Percentiles rank a stretch among this genome's conserved stretches.
Conservation (phyloP, 106 monocot species). For the Chionographis japonica region DNA sequence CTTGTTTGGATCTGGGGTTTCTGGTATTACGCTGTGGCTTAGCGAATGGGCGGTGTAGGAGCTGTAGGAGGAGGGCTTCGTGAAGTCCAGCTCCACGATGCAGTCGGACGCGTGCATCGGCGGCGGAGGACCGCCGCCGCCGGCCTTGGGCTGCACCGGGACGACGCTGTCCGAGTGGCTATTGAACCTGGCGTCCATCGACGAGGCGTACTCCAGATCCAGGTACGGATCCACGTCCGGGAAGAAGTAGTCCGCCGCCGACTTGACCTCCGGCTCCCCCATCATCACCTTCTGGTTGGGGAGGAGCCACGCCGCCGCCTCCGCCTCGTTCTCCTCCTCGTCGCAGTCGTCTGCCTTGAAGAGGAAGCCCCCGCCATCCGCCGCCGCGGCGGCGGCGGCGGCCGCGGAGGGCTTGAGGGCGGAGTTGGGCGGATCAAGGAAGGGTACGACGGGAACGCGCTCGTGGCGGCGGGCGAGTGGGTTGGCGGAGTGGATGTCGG, state of each 20-base stretch:
- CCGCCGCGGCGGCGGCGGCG: not conserved
- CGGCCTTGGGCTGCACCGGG: conserved; percentile 27
- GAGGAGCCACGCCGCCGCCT: conserved; percentile 36
- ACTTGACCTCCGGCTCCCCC: conserved; percentile 25
- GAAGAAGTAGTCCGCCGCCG: conserved; percentile 11
- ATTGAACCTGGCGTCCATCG: conserved; percentile 16
- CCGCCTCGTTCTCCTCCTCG: conserved; percentile 2
- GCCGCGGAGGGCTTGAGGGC: conserved; percentile 11
- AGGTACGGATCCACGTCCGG: conserved; percentile 36
- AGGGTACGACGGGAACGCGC: conserved; percentile 33
- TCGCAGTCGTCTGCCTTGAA: not conserved
- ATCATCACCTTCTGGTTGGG: conserved; percentile 6
- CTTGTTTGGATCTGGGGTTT: not conserved
- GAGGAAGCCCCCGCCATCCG: not conserved
- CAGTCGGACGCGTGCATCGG: not conserved
- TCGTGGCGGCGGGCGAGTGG: conserved; percentile 62
- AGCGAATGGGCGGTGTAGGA: conserved; percentile 26
- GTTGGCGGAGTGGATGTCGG: conserved; percentile 69
- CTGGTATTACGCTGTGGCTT: conserved; percentile 40
- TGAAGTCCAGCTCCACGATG: conserved; percentile 24
- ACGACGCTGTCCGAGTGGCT: conserved; percentile 41
- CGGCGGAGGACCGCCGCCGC: not conserved
- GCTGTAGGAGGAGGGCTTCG: conserved; percentile 16
- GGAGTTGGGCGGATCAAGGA: conserved; percentile 8
- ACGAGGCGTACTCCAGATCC: conserved; percentile 29